Evolutionary conservation across 768 basidiomycete species (phyloP), one percentile per base, ranked within the genome.

Genomic region (Amanita muscaria): DNA sequence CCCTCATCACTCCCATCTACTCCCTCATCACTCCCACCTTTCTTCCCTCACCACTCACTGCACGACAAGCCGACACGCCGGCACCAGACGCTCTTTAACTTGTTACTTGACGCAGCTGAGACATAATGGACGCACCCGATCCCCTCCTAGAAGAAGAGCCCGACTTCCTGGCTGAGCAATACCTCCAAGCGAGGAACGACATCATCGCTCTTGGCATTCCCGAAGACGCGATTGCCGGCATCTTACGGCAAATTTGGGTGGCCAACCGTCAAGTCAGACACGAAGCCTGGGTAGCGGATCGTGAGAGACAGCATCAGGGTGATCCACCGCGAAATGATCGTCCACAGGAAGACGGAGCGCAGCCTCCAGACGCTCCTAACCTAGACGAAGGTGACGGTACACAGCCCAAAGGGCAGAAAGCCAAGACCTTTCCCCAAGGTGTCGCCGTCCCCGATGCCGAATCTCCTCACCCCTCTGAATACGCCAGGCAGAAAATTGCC

Each of bases 381-480:
- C 27, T 18, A 12, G 40, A 41, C 2, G 40, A 30, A 3, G 40
- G 14, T 15, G 15, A 29, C 3, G 40, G 27, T 5, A 16, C 25
- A 12, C 27, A 19, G 12, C 27, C 40, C 40, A 41, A 41, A 12
- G 27, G 3, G 9, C 10, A 19, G 15, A 41, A 19, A 30, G 40
- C 15, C 40, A 41, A 41, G 27, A 16, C 10, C 6, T 41, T 41
- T 16, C 40, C 18, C 3, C 1, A 3, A 6, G 40, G 40, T 9
- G 19, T 30, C 2, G 4, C 27, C 1, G 27, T 41, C 4, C 40
- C 40, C 5, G 27, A 39, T 18, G 40, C 40, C n/a, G 40, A 41
- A 6, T 31, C 40, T 1, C 40, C 45, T 16, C 29, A 11, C 1
- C 37, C 45, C 4, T 53, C 65, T 0, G 2, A 49, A 0, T 51